phyloP scores from a whole-genome alignment of 805 yeast species.

The Kazachstania bromeliacearum region DNA sequence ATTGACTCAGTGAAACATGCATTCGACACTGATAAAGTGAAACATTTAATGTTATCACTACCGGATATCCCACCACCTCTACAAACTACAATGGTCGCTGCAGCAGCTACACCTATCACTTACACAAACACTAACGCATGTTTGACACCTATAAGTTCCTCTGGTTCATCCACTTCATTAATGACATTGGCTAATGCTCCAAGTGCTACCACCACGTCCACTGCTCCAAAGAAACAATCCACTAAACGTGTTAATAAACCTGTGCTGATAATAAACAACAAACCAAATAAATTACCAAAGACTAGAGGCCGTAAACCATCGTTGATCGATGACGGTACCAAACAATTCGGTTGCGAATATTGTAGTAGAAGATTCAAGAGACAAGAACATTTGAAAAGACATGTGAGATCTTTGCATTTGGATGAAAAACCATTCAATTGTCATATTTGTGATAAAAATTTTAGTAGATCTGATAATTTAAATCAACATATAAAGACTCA shows the following conservation, averaged over 20 bases:
- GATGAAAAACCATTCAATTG: constrained; percentile 63
- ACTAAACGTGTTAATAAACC: neutral
- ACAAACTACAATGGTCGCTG: neutral
- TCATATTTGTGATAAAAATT: constrained; percentile 48
- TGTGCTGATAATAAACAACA: constrained; percentile 1
- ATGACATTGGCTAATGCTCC: neutral
- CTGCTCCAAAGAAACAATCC: neutral
- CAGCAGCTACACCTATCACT: neutral
- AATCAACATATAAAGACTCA: constrained; percentile 60
- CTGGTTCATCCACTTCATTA: neutral
- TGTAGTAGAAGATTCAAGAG: constrained; percentile 61
- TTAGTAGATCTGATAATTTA: constrained; percentile 56
- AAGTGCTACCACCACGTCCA: neutral
- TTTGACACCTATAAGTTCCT: neutral
- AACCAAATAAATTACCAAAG: constrained; percentile 13
- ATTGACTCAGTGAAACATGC: neutral
- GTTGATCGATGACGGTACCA: constrained; percentile 44
- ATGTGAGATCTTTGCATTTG: constrained; percentile 62
- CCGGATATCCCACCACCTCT: constrained; percentile 1
- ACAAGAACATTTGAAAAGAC: constrained; percentile 70
- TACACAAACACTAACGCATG: neutral
- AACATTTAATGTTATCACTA: constrained; percentile 1
- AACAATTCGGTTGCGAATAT: constrained; percentile 52
- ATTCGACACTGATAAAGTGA: constrained; percentile 2
- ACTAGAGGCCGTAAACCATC: constrained; percentile 61